Base-by-base conservation (phyloP, 768 basidiomycete species). In the Austroboletus eburneus region DNA sequence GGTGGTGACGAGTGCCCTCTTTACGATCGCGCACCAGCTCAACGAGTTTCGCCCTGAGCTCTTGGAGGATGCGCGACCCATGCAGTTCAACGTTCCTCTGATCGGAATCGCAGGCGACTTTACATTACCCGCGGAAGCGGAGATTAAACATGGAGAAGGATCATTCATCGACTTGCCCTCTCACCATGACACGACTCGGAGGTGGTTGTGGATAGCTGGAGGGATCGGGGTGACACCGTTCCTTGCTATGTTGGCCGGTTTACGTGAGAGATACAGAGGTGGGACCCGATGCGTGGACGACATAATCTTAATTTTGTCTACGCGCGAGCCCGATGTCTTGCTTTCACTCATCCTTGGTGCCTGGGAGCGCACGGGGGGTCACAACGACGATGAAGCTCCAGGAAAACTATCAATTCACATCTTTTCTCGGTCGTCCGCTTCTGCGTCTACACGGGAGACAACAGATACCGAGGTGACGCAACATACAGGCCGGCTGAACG, bases 181-280 rank as follows among this genome's bases (percentile, higher is more conserved):
- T 14, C 9, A 0, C 12, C 0, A 20, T 4, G 38, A n/a, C n/a
- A n/a, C 34, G 16, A 43, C 38, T 22, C 43, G 34, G 20, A 68
- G 66, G 38, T 60, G 78, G 43, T 56, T 82, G 34, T 83, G 78
- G 80, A 49, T 78, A 14, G 81, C 80, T 0, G 80, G 80, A 18
- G 82, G 83, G 1, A 83, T 85, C 43, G 83, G 83, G 3, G 48
- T 85, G 38, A 85, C 83, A 14, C 82, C 81, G 0, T 85, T 81
- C 63, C 59, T 85, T 24, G 75, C 74, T 25, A 79, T 83, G 80
- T 63, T 83, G 4, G 40, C 44, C 43, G 23, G 58, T 43, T 23
- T 56, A 42, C 32, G n/a, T n/a, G 39, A 22, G 43, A 43, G 32
- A 35, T 27, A 18, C 39, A 33, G 16, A 18, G 2, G 0, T 10